Base-by-base conservation (phyloP, 2,329 filamentous ascomycete genomes). In the Curvularia lunata region DNA sequence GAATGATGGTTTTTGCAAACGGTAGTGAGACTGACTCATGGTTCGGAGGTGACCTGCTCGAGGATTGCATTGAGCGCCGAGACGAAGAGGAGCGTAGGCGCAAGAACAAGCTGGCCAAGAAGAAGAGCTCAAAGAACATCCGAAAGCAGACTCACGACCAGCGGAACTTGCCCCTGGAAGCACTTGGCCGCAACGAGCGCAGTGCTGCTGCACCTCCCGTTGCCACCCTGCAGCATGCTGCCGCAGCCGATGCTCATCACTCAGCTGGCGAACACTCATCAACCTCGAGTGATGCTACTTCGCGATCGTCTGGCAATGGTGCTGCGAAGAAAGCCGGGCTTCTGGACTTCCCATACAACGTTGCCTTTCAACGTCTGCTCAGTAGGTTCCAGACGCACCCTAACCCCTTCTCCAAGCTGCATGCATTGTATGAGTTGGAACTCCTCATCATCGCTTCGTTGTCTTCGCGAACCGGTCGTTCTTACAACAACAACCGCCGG, bases 1-100 rank as follows among this genome's bases (percentile, higher is more conserved):
- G 93, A 5, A 92, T 89, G 40, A 85, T 91, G 28, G 89, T 97
- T 1, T 95, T 96, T 75, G 87, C 88, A n/a, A 86, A 86, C 49
- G 95, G 95, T 3, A 96, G 92, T 41, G 95, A 99, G 79, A 98
- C 94, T 0, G 95, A 98, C 74, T 83, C 83, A 3, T 97, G 94
- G 90, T 95, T 97, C 65, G 78, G 79, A 47, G 83, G 85, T 51
- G 85, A 85, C 13, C 75, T 92, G 12, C 77, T 79, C 3, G 76
- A 79, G 47, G 78, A 80, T 51, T 79, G 76, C 60, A 72, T 79
- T 23, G 70, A 77, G 54, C 75, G 75, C 48, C 72, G 72, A 52
- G 78, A 80, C 48, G 76, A 77, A 42, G 76, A 79, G 56, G 76
- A 79, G 40, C 73, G 76, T 18, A 68, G 66, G 41, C 75, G 76